These are phyloP conservation scores for Morella rubra DNA, from an alignment of 306 rosid species.

Conservation along the genomic window DNA sequence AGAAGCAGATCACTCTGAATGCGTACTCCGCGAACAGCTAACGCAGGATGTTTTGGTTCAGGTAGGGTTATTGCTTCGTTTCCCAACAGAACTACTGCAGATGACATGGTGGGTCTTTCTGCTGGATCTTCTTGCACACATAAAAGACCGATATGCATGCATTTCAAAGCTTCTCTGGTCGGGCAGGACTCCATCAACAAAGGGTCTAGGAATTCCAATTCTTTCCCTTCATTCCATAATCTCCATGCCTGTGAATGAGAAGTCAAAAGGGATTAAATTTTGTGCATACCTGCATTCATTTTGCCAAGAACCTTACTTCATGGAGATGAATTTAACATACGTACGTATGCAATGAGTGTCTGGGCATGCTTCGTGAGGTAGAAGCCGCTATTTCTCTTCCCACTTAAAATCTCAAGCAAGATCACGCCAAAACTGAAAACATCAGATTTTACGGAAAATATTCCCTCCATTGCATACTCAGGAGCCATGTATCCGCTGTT, in stretches of 20 bases:
- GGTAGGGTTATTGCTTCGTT: conserved; percentile 20
- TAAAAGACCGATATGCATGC: conserved; percentile 34
- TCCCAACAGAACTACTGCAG: conserved; percentile 22
- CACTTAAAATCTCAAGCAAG: conserved; percentile 43
- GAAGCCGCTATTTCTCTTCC: conserved; percentile 33
- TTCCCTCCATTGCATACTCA: conserved; percentile 47
- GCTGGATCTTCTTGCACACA: conserved; percentile 37
- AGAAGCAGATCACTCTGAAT: neutral
- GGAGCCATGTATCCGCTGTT: conserved; percentile 59
- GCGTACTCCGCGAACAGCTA: neutral
- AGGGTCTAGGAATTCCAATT: conserved; percentile 29
- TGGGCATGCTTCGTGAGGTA: conserved; percentile 32
- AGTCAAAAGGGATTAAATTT: no score
- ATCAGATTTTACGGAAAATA: conserved; percentile 42
- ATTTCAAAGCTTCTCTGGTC: conserved; percentile 1
- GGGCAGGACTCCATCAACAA: conserved; percentile 5
- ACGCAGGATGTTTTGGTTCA: conserved; percentile 25
- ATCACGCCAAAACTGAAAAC: conserved; percentile 48
- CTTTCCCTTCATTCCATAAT: conserved; percentile 27
- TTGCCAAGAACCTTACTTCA: neutral
- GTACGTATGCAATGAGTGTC: conserved; percentile 34
- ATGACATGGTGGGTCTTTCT: conserved; percentile 33
- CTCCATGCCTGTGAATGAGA: conserved; percentile 29
- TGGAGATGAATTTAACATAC: neutral
- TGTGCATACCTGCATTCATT: neutral